phyloP scores from a whole-genome alignment of 1,284 basidiomycete genomes.

The Pseudozyma tsukubaensis region DNA sequence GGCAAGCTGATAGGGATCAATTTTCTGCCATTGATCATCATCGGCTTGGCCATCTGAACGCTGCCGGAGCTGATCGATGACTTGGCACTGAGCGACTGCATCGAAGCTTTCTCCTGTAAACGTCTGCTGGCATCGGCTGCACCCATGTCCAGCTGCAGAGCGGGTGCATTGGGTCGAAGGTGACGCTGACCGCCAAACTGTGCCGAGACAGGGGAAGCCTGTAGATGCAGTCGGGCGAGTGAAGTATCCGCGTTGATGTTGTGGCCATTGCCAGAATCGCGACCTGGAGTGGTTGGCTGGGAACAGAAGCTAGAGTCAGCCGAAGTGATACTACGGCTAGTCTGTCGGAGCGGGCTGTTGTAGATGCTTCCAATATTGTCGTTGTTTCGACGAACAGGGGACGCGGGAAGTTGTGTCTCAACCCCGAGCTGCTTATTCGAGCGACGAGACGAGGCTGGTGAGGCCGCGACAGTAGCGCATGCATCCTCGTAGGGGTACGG shows the following conservation, averaged over 20 bases:
- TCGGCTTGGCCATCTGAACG: slow-evolving; percentile 25
- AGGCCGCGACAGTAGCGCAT: slow-evolving; percentile 5
- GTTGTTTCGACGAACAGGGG: slow-evolving; percentile 14
- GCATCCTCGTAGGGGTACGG: slow-evolving; percentile 9
- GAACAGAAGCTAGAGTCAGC: slow-evolving; percentile 41
- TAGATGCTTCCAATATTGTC: slow-evolving; percentile 1
- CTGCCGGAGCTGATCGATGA: slow-evolving; percentile 33
- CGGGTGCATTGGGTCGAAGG: slow-evolving; percentile 14
- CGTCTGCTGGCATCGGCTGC: not conserved
- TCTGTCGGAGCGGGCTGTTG: slow-evolving; percentile 28
- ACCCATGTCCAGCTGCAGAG: slow-evolving; percentile 24
- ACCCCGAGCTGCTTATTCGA: slow-evolving; percentile 9
- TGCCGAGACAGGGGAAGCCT: slow-evolving; percentile 22
- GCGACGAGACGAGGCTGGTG: slow-evolving; percentile 26
- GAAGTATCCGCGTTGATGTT: slow-evolving; percentile 2
- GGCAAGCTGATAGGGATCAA: slow-evolving; percentile 47
- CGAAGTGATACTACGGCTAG: slow-evolving; percentile 27
- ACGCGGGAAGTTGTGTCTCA: slow-evolving; percentile 3
- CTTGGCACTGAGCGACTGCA: slow-evolving; percentile 17
- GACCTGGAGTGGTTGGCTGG: slow-evolving; percentile 27
- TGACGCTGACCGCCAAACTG: slow-evolving; percentile 23
- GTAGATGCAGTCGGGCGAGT: slow-evolving; percentile 8
- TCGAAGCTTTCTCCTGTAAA: slow-evolving; percentile 33
- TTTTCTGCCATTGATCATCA: slow-evolving; percentile 40
- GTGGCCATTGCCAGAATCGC: not conserved